Evolutionary conservation across 1,284 basidiomycete genomes (phyloP), one percentile per base, ranked within the genome.

Genomic region (Irpex lacteus): DNA sequence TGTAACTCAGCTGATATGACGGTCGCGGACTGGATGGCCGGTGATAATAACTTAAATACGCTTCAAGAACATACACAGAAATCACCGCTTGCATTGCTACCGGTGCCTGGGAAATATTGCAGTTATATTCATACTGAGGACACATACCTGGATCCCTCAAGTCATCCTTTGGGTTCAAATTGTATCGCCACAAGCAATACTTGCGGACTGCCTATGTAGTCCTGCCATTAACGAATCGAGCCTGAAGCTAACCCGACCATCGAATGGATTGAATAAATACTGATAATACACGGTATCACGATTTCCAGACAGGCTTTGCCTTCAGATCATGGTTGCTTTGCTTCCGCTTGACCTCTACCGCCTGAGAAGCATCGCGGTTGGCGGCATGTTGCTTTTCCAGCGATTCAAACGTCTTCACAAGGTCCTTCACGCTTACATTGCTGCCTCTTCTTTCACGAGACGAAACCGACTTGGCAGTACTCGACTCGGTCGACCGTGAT

Each of bases 351-450:
- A 36, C n/a, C 26, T 56, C 32, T 34, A 56, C 9, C n/a, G 26
- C 54, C 34, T 21, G 18, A 11, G 9, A 9, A 9, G 70, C 65
- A 32, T 64, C 65, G 26, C 62, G 60, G 60, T 74, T 72, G 52
- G 67, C 64, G 60, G 66, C 69, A 38, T 72, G 68, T 47, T 61
- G 65, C 66, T 72, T 68, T 47, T 82, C 77, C 72, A 84, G 72
- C 59, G 80, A 78, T 75, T 92, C 89, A 70, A 86, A 92, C 49
- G 78, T 82, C 70, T 76, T 79, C 57, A 91, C 83, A 62, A 92
- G 73, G 60, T 91, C 89, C 74, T 82, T 89, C 60, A 92, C 90
- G 69, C 88, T 90, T 61, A 81, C 80, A 11, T 81, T 82, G 68
- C 89, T 90, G 64, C 82, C 85, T 69, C 83, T 75, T 65, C 86